A percentile compares a stretch with the other conserved stretches of the same genome.
Evolutionary conservation across 768 basidiomycete species (phyloP).

Genomic region (Cystofilobasidium bisporidii): DNA sequence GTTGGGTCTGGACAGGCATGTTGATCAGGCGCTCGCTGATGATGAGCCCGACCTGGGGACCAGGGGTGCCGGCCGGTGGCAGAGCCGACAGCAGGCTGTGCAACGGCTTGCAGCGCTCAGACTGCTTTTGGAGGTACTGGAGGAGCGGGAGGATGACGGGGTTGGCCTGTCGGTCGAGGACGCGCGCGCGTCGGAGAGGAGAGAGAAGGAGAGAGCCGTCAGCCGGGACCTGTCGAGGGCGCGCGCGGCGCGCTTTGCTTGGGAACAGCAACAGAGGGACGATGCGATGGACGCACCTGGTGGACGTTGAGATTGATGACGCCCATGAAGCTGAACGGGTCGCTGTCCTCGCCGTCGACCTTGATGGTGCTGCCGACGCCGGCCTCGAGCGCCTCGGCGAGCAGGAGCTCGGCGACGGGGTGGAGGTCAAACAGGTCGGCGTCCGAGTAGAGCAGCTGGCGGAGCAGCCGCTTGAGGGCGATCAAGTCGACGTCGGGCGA

Average conservation of each 20-base stretch:
- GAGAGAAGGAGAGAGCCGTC: neutral
- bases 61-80: neutral
- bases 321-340: conserved; percentile 80
- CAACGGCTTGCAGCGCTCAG: conserved; percentile 47
- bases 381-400: conserved; percentile 50
- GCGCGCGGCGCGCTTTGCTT: neutral
- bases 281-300: conserved; percentile 47
- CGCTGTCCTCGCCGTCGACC: conserved; percentile 77
- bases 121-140: conserved; percentile 59
- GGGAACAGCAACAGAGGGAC: neutral
- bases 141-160: conserved; percentile 60
- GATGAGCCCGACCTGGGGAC: conserved; percentile 63
- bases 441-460: conserved; percentile 62
- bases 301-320: conserved; percentile 68
- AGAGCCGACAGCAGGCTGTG: conserved; percentile 42
- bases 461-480: conserved; percentile 49
- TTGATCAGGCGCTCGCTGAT: conserved; percentile 84
- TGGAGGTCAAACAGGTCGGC: conserved; percentile 60
- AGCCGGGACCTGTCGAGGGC: no score
- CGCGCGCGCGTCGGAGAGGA: neutral
- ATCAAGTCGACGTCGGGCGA: conserved; percentile 74
- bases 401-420: conserved; percentile 67
- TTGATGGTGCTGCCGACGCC: conserved; percentile 80
- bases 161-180: conserved; percentile 49
- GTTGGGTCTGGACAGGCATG: conserved; percentile 86